These are phyloP conservation scores for Podospora pseudocomata DNA, from an alignment of 495 filamentous ascomycete species.

Conservation along the genomic window DNA sequence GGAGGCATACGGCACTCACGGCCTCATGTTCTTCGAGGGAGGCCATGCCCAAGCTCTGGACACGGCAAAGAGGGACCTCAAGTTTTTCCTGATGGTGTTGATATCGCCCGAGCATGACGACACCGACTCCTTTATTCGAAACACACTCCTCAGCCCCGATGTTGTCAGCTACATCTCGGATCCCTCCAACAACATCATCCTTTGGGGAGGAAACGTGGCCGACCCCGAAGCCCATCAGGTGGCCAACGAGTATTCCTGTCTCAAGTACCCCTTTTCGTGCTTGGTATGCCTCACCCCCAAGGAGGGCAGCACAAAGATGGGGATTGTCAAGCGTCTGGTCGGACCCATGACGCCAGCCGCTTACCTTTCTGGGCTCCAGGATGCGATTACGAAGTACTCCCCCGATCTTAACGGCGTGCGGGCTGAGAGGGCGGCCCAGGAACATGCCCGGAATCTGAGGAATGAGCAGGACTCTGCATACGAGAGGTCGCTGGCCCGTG, in stretches of 20 bases:
- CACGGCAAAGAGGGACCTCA: conserved; percentile 81
- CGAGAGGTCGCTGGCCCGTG: conserved; percentile 81
- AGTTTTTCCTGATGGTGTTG: conserved; percentile 81
- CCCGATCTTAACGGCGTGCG: conserved; percentile 66
- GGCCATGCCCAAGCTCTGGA: conserved; percentile 90
- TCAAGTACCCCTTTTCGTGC: conserved; percentile 85
- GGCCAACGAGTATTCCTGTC: conserved; percentile 72
- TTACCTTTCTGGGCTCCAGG: conserved; percentile 67
- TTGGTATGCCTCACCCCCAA: conserved; percentile 79
- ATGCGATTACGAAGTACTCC: conserved; percentile 64
- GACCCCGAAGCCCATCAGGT: conserved; percentile 95
- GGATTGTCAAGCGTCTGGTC: conserved; percentile 68
- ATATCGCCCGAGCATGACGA: conserved; percentile 92
- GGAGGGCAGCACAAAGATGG: conserved; percentile 80
- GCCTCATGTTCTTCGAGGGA: conserved; percentile 71
- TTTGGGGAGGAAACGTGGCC: conserved; percentile 89
- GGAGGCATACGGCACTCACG: conserved; percentile 75
- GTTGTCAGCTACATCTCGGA: conserved; percentile 69
- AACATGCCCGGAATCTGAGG: conserved; percentile 70
- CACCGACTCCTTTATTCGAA: conserved; percentile 73
- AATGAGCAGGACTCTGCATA: conserved; percentile 88
- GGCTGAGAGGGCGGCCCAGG: conserved; percentile 67
- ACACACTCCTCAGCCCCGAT: conserved; percentile 74
- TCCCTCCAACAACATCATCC: conserved; percentile 66
- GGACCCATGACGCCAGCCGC: conserved; percentile 63